Evolutionary conservation across 192 early-diverging fungal genomes (phyloP), one percentile per base, ranked within the genome.

Genomic region (Dissophora ornata): DNA sequence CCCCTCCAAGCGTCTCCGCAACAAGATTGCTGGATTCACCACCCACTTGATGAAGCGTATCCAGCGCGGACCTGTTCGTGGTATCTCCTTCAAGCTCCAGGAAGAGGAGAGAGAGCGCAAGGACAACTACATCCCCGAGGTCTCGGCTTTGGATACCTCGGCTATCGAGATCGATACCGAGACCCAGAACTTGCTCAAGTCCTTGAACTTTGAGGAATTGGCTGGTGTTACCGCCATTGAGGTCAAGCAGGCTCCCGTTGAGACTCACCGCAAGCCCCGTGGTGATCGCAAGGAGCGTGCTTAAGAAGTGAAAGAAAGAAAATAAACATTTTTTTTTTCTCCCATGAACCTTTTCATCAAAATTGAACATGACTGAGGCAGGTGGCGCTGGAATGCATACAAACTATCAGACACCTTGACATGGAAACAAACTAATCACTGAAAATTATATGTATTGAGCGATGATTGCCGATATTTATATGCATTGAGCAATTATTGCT

Each of bases 1-100:
- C 73, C 84, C 95, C 67, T 93, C 95, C 75, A 98, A 99, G 94
- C 94, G 98, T 78, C 95, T 99, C 83, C 95, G 98, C 80, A 99
- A 99, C 93, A 97, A 99, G 93, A 99, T 99, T 81, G 98, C 98
- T 71, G 98, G 98, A 62, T 99, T 98, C 93, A 99, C 98, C 84
- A 99, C 98, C 71, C 98, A 98, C 83, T 89, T 99, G 93, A 99
- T 99, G 98, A 93, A 94, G 90, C 96, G 98, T 87, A 98, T 99
- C 80, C 93, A 96, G 85, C 90, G 91, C 68, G 96, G 98, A 49
- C 98, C 98, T 67, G 98, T 99, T 61, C 95, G 94, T 81, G 98
- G 98, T 80, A 99, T 99, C 73, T 99, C 98, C 67, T 99, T 98
- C 97, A 99, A 99, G 94, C 91, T 99, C 65, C 98, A 99, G 91